phyloP scores from a whole-genome alignment of 2,329 filamentous ascomycete genomes.

The Alternaria novae-zelandiae region DNA sequence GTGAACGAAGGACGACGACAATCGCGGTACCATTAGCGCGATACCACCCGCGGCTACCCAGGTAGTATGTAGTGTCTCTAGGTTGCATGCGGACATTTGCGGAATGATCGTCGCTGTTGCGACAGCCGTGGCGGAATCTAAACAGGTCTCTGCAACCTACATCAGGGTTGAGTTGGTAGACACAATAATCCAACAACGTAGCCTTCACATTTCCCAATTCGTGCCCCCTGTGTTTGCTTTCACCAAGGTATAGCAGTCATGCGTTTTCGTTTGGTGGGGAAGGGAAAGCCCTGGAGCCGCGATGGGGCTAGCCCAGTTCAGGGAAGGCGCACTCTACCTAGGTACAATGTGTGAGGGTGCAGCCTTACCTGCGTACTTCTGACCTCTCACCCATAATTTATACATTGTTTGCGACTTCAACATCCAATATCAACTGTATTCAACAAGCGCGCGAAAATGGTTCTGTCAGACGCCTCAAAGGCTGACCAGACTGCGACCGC shows the following conservation, averaged over 20 bases:
- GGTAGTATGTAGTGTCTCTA: background rate
- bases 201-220: too few species aligned
- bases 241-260: too few species aligned
- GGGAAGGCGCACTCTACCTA: background rate
- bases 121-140: background rate
- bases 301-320: background rate
- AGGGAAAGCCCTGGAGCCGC: background rate
- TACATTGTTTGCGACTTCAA: background rate
- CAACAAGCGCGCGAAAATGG: slow-evolving; percentile 26
- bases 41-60: background rate
- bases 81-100: background rate
- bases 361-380: background rate
- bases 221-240: too few species aligned
- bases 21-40: background rate
- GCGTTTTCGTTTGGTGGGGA: too few species aligned
- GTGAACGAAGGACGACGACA: background rate
- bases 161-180: background rate
- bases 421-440: background rate
- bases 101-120: slow-evolving; percentile 8
- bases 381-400: background rate
- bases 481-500: background rate
- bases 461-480: slow-evolving; percentile 3
- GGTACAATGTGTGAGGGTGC: background rate
- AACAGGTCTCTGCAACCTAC: background rate
- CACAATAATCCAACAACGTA: too few species aligned